Evolutionary conservation across 2,329 filamentous ascomycete species (phyloP).

Genomic region (Fusarium oligoseptatum): DNA sequence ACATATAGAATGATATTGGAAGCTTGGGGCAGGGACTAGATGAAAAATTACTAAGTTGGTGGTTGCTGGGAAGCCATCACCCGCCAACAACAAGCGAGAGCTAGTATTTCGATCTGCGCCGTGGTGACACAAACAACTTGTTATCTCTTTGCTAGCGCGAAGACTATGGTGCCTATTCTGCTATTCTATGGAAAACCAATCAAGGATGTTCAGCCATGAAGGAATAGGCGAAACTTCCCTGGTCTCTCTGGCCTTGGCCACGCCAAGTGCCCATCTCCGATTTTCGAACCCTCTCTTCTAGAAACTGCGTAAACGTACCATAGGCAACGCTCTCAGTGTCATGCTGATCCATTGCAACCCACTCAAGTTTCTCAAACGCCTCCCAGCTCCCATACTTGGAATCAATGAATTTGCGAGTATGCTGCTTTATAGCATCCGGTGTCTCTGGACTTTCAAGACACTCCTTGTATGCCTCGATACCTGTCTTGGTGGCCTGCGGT

Average conservation of each 20-base stretch:
- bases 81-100: no score
- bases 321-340: constrained; percentile 1
- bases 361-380: constrained; percentile 29
- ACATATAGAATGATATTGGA: no score
- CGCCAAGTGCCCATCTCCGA: background rate
- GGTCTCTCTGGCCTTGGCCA: background rate
- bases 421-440: constrained; percentile 17
- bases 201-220: background rate
- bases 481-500: constrained; percentile 11
- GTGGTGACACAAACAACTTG: no score
- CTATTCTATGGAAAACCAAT: background rate
- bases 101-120: no score
- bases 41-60: no score
- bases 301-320: constrained; percentile 25
- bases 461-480: constrained; percentile 25
- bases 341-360: constrained; percentile 13
- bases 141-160: no score
- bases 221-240: constrained; percentile 15
- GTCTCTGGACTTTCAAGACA: background rate
- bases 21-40: no score
- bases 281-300: constrained; percentile 7
- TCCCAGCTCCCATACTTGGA: constrained; percentile 34
- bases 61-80: no score
- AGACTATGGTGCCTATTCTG: no score
- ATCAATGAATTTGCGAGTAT: constrained; percentile 13